Evolutionary conservation across 768 basidiomycete genomes (phyloP).

Genomic region (Imleria badia): DNA sequence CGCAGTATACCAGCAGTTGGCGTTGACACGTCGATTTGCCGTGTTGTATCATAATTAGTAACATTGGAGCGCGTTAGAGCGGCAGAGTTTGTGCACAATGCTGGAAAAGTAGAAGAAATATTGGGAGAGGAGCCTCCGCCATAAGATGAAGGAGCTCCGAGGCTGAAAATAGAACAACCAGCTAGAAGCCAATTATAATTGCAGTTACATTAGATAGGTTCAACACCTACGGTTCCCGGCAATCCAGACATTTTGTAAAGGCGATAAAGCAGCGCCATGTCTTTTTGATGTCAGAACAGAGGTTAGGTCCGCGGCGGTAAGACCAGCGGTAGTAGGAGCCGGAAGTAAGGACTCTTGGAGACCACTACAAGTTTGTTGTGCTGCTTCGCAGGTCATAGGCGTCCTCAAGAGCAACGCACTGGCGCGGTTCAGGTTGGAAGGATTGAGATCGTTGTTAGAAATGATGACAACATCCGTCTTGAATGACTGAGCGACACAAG

Average conservation of each 20-base stretch:
- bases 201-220: neutral
- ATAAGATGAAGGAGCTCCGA: neutral
- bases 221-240: neutral
- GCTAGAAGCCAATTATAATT: neutral
- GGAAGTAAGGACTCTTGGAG: too few species aligned
- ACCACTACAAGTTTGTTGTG: too few species aligned
- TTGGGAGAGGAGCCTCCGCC: neutral
- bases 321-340: too few species aligned
- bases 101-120: neutral
- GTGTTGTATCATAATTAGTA: slow-evolving; percentile 8
- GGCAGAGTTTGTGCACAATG: slow-evolving; percentile 15
- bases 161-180: neutral
- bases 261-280: slow-evolving; percentile 4
- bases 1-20: slow-evolving; percentile 9
- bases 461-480: too few species aligned
- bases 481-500: too few species aligned
- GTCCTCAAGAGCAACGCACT: too few species aligned
- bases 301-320: too few species aligned
- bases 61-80: slow-evolving; percentile 15
- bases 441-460: too few species aligned
- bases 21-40: slow-evolving; percentile 14
- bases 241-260: slow-evolving; percentile 8
- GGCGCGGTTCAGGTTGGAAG: too few species aligned
- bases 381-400: too few species aligned
- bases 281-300: neutral